Base-by-base conservation (phyloP, 345 rosid genomes). In the Lumnitzera racemosa region DNA sequence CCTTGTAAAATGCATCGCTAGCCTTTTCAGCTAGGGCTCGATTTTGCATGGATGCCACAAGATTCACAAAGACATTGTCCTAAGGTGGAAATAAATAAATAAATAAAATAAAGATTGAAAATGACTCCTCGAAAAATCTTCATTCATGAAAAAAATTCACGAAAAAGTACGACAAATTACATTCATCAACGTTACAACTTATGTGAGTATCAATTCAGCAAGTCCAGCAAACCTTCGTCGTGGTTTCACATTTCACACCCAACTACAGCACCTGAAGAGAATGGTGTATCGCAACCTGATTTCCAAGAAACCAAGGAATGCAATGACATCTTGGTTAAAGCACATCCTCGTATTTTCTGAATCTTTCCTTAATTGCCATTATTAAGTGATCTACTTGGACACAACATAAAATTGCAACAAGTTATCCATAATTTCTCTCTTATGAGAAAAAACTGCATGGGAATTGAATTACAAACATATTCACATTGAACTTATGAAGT, bases 1-100 rank as follows among this genome's bases (percentile, higher is more conserved):
- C 78, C 55, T 20, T 20, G 20, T 20, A 20, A 20, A 20, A 20
- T 20, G 20, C 20, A 20, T 20, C 20, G 20, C 20, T 68, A 2
- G 82, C 82, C 29, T 78, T 68, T 11, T 74, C 59, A 12, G 72
- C 73, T 57, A 78, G 47, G 24, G 76, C 76, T 25, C 75, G 81
- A 14, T 73, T 73, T 66, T 77, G 81, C 9, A 77, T 47, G 20
- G 82, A 78, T 25, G 79, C 82, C 31, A 78, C 79, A 48, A 78
- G 72, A 65, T 74, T 78, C 55, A 74, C 82, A 59, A 78, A 78
- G 46, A 78, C 82, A 56, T 78, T 78, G 63, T 75, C 82, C 82
- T 75, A 66, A 25, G 63, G 52, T 43, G 17, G 27, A 17, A 24
- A 25, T 58, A 54, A 58, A 51, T 46, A 46, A 20, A 20, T 20